A percentile compares a stretch with the other conserved stretches of the same genome.
Evolutionary conservation across 352 stramenopile species (phyloP).

Genomic region (Chloridella minuta): DNA sequence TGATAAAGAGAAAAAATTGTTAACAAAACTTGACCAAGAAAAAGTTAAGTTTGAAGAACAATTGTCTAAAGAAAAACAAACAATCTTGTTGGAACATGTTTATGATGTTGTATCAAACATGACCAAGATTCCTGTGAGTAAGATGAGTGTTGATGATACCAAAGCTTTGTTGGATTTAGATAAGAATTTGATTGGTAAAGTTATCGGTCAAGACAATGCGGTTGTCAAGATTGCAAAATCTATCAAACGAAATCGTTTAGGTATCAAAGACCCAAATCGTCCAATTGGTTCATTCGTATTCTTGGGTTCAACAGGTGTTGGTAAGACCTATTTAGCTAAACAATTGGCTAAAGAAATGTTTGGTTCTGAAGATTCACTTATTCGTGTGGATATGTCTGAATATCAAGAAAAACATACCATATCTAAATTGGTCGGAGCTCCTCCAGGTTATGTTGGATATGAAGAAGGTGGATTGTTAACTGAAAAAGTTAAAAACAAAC

Average conservation of each 20-base stretch:
- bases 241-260: constrained; percentile 51
- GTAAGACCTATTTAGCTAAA: constrained; percentile 71
- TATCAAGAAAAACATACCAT: constrained; percentile 86
- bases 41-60: no score
- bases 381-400: constrained; percentile 82
- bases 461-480: constrained; percentile 76
- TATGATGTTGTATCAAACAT: constrained; percentile 31
- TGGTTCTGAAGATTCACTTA: constrained; percentile 61
- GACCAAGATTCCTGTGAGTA: constrained; percentile 61
- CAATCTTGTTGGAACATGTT: constrained; percentile 13
- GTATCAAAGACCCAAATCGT: constrained; percentile 62
- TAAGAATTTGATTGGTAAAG: constrained; percentile 44
- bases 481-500: constrained; percentile 52
- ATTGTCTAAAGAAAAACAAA: no score
- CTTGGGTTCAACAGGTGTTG: constrained; percentile 61
- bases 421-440: constrained; percentile 51
- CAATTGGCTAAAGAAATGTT: constrained; percentile 64
- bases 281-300: constrained; percentile 77
- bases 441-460: constrained; percentile 68
- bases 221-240: constrained; percentile 55
- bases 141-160: constrained; percentile 63
- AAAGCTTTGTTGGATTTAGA: constrained; percentile 63
- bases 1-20: no score
- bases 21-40: no score
- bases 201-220: constrained; percentile 54